These are phyloP conservation scores for Monosporascus sp. DNA, from an alignment of 2,329 filamentous ascomycete genomes.

Conservation along the genomic window DNA sequence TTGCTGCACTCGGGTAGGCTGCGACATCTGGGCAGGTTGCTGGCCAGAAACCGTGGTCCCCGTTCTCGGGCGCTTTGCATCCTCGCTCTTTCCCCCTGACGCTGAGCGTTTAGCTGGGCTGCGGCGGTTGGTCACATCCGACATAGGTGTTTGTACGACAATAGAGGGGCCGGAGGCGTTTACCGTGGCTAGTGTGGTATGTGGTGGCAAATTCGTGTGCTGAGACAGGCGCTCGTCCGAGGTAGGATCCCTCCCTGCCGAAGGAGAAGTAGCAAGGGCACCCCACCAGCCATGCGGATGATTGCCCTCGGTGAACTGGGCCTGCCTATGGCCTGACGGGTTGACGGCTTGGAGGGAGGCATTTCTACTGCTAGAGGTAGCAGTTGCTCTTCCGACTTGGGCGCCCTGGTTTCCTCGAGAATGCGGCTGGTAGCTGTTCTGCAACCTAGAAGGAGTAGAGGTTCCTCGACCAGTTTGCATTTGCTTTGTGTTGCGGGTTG, in stretches of 20 bases:
- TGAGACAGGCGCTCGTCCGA: neutral
- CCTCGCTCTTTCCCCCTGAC: neutral
- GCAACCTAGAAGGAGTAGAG: neutral
- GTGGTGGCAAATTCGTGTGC: too few relatives aligned
- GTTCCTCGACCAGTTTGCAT: neutral
- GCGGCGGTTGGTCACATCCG: neutral
- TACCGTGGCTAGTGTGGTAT: neutral
- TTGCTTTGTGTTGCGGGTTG: neutral
- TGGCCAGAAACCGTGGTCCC: neutral
- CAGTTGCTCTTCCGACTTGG: neutral
- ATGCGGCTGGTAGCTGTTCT: neutral
- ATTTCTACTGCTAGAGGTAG: neutral
- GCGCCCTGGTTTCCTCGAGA: neutral
- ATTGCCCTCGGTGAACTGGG: too few relatives aligned
- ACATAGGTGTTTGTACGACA: neutral
- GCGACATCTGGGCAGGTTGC: neutral
- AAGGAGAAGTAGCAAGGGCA: too few relatives aligned
- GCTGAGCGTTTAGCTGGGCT: neutral
- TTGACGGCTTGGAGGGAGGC: too few relatives aligned
- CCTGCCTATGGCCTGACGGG: too few relatives aligned
- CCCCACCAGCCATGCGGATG: too few relatives aligned
- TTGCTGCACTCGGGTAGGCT: neutral
- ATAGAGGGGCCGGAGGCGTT: neutral
- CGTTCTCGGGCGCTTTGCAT: neutral
- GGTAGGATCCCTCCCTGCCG: neutral